Evolutionary conservation across 139 green algal genomes (phyloP).

Genomic region (Micractinium sp.): DNA sequence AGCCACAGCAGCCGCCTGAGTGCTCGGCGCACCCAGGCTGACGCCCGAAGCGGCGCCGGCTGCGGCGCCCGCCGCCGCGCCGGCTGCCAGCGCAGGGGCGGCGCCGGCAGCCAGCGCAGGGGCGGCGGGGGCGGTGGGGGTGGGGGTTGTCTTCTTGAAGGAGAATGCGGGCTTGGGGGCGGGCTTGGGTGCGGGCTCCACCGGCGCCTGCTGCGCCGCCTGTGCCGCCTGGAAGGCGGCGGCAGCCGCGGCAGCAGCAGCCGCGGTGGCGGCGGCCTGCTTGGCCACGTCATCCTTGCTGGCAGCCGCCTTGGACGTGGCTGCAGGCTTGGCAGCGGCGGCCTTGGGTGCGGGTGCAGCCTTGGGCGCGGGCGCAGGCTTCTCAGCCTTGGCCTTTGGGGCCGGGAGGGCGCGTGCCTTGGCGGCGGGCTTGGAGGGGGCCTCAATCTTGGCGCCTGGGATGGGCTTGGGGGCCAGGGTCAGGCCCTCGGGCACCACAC

Average conservation of each 20-base stretch:
- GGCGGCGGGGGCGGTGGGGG: neutral
- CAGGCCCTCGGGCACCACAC: conserved; percentile 24
- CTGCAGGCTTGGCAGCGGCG: neutral
- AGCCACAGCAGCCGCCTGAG: conserved; percentile 28
- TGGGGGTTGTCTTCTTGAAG: neutral
- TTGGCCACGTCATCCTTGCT: neutral
- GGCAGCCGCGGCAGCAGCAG: conserved; percentile 16
- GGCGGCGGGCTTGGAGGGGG: conserved; percentile 23
- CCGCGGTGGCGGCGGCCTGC: conserved; percentile 15
- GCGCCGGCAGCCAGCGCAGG: conserved; percentile 1
- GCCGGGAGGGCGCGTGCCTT: conserved; percentile 15
- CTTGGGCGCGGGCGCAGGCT: conserved; percentile 27
- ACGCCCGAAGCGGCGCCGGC: neutral
- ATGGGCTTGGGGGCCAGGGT: conserved; percentile 5
- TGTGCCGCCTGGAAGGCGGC: conserved; percentile 19
- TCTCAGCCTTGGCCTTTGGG: conserved; percentile 20
- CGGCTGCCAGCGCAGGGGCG: neutral
- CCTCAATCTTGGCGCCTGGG: conserved; percentile 9
- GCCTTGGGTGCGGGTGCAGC: neutral
- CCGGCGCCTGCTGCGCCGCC: neutral
- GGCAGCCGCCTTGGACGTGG: neutral
- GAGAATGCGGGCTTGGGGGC: neutral
- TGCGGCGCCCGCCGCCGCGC: neutral
- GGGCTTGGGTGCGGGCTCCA: conserved; percentile 1
- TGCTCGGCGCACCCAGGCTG: neutral